Evolutionary conservation across 164 flowering plant species (phyloP).

Genomic region (Litsea cubeba): DNA sequence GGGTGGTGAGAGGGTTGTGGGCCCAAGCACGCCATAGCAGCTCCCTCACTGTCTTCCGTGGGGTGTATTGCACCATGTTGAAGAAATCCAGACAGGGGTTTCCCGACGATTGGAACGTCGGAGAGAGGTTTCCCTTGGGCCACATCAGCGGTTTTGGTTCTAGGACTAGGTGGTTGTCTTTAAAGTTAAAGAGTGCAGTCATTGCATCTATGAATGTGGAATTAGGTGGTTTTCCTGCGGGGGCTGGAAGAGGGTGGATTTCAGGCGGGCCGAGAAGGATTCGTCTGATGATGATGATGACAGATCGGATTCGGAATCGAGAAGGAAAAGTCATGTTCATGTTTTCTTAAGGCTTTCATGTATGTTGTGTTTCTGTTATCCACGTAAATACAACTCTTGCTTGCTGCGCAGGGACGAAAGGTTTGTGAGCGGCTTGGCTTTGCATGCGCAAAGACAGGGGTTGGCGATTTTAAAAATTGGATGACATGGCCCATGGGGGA

Average conservation of each 20-base stretch:
- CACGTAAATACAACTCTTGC: too few relatives aligned
- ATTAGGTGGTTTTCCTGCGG: neutral
- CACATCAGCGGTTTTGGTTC: constrained; percentile 16
- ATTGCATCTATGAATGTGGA: constrained; percentile 4
- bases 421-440: too few relatives aligned
- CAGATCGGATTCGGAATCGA: too few relatives aligned
- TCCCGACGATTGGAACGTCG: constrained; percentile 40
- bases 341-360: too few relatives aligned
- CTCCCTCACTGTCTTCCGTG: constrained; percentile 19
- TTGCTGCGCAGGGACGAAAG: too few relatives aligned
- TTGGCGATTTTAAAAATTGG: too few relatives aligned
- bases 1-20: constrained; percentile 34
- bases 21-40: constrained; percentile 35
- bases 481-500: too few relatives aligned
- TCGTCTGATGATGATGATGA: too few relatives aligned
- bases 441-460: too few relatives aligned
- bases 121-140: constrained; percentile 36
- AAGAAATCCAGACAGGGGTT: constrained; percentile 62
- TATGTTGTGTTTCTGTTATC: too few relatives aligned
- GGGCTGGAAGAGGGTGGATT: neutral
- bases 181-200: constrained; percentile 5
- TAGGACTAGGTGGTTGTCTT: neutral
- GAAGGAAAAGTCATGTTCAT: too few relatives aligned
- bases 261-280: constrained; percentile 9
- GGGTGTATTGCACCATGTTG: constrained; percentile 45